These are phyloP conservation scores for Cerrena zonata DNA, from an alignment of 1,284 basidiomycete species.

Conservation along the genomic window DNA sequence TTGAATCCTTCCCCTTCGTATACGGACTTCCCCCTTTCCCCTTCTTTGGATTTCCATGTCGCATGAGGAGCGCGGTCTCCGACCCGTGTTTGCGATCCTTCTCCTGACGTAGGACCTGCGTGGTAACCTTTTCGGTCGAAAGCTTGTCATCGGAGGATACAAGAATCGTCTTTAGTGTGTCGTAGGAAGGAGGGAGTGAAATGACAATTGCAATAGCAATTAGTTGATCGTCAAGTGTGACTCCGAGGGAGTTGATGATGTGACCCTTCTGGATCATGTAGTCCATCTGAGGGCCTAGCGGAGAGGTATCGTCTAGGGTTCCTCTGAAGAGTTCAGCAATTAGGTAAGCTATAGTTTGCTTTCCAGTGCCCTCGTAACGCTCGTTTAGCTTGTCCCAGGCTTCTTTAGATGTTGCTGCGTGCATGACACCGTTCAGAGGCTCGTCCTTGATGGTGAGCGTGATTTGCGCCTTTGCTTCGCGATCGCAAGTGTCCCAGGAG, in stretches of 20 bases:
- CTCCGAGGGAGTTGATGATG: conserved; percentile 12
- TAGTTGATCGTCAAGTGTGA: conserved; percentile 12
- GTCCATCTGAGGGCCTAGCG: conserved; percentile 19
- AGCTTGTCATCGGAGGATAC: conserved; percentile 11
- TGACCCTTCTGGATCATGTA: conserved; percentile 13
- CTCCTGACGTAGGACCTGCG: conserved; percentile 14
- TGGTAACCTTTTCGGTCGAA: conserved; percentile 10
- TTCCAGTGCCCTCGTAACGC: conserved; percentile 16
- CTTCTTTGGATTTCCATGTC: not conserved
- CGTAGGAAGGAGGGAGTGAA: conserved; percentile 18
- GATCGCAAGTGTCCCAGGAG: conserved; percentile 4
- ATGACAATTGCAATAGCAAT: conserved; percentile 16
- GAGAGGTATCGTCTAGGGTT: conserved; percentile 14
- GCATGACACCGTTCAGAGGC: conserved; percentile 16
- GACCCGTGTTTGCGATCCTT: conserved; percentile 4
- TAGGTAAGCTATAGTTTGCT: conserved; percentile 18
- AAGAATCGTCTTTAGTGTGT: conserved; percentile 17
- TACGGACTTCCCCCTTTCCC: no score
- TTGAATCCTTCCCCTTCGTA: conserved; percentile 7
- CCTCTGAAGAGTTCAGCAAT: conserved; percentile 18
- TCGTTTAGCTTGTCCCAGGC: conserved; percentile 13
- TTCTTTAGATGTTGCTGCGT: conserved; percentile 6
- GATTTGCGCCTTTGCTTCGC: conserved; percentile 17
- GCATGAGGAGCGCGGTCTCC: conserved; percentile 1
- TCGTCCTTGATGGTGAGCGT: conserved; percentile 18